Percentiles rank a stretch among this genome's conserved stretches.
Conservation (phyloP, 2,329 filamentous ascomycete species). For the Talaromyces sp. region DNA sequence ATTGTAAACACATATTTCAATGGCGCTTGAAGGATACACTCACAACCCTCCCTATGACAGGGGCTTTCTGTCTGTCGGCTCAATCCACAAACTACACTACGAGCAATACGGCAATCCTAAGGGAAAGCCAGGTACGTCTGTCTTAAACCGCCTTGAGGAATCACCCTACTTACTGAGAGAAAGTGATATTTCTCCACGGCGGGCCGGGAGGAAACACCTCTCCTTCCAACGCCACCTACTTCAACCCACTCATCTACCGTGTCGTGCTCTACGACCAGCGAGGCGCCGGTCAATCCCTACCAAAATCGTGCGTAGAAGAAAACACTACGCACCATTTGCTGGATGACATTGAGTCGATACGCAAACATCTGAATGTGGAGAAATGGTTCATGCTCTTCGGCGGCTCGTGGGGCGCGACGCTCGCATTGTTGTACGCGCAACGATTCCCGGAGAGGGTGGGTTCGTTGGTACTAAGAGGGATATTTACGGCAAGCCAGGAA, state of each 20-base stretch:
- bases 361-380: constrained; percentile 39
- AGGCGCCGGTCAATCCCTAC: constrained; percentile 45
- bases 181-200: constrained; percentile 45
- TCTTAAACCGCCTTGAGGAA: background rate
- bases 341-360: constrained; percentile 45
- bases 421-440: constrained; percentile 46
- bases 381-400: constrained; percentile 49
- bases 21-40: constrained; percentile 24
- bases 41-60: constrained; percentile 35
- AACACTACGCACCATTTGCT: constrained; percentile 48
- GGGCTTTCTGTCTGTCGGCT: constrained; percentile 32
- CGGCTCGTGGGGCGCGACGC: constrained; percentile 49
- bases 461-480: constrained; percentile 43
- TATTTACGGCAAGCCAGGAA: constrained; percentile 30
- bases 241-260: constrained; percentile 45
- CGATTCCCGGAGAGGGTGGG: constrained; percentile 39
- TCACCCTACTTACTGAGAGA: background rate
- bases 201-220: constrained; percentile 41
- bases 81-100: constrained; percentile 37
- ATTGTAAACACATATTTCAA: background rate
- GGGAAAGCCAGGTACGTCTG: constrained; percentile 36
- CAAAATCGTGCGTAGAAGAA: constrained; percentile 39
- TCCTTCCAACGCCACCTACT: constrained; percentile 40
- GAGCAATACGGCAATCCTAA: constrained; percentile 39
- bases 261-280: constrained; percentile 49